Evolutionary conservation across 371 early-diverging fungal species (phyloP), one percentile per base, ranked within the genome.

Genomic region (Parasitella parasitica): DNA sequence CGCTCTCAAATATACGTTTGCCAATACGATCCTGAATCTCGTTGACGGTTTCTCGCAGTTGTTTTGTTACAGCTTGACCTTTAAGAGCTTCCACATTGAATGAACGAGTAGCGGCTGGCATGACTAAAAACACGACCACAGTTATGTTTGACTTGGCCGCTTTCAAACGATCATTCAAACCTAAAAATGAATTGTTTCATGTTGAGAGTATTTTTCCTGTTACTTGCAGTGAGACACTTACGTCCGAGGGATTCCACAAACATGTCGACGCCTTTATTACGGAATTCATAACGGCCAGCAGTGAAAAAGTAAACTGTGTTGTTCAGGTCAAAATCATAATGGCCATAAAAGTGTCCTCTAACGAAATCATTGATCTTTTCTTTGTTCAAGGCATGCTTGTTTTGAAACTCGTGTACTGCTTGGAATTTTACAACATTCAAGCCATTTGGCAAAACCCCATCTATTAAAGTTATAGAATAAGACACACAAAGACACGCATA

Each of bases 221-320:
- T 27, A 15, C n/a, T n/a, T n/a, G n/a, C 4, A 5, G n/a, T 13
- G 8, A 6, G 4, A 30, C 15, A 85, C 90, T 79, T 84, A 91
- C 96, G 88, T 11, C 91, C 89, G 54, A 97, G 81, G 0, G 92
- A 81, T 70, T 97, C 97, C n/a, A 97, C 85, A 71, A 85, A 95
- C 96, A 97, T 95, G 78, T 97, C 98, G 6, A 97, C 86, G 43
- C 98, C 98, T 82, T 97, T 97, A 80, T 97, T 97, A 59, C 96
- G 87, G 78, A 86, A 97, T 73, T 97, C 97, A 66, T 95, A 95
- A 41, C 97, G 91, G n/a, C 98, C 98, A 41, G 98, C 97, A 0
- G 95, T 96, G 77, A 97, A 97, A 70, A 97, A 95, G 74, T 97
- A 97, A 24, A 97, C 82, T 0, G 97, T 97, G 67, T 96, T 95